These are phyloP conservation scores for Nissolia schottii DNA, from an alignment of 306 rosid species.

Conservation along the genomic window DNA sequence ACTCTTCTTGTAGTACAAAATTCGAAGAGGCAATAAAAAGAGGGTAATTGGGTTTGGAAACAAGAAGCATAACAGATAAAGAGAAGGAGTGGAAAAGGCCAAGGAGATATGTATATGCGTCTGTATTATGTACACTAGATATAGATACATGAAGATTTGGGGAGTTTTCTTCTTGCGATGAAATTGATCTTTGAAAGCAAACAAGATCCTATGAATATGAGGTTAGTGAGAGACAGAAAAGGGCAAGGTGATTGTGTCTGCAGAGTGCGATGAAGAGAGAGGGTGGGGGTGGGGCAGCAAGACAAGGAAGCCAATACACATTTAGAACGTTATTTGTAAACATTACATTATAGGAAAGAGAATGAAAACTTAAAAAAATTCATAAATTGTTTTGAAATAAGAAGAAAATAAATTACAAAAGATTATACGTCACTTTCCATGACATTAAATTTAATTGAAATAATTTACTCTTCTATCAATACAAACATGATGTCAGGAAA, in stretches of 20 bases:
- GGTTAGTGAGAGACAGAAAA: not conserved
- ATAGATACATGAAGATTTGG: slow-evolving; percentile 6
- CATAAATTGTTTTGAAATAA: too few species aligned
- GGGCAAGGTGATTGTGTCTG: not conserved
- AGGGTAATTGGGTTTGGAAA: not conserved
- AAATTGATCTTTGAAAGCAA: slow-evolving; percentile 26
- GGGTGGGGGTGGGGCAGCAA: not conserved
- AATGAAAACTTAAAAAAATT: too few species aligned
- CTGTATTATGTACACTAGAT: not conserved
- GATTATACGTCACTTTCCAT: too few species aligned
- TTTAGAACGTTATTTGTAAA: too few species aligned
- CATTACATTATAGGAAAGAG: too few species aligned
- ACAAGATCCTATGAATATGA: slow-evolving; percentile 40
- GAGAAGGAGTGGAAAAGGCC: slow-evolving; percentile 18
- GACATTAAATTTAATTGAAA: too few species aligned
- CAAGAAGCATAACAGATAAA: not conserved
- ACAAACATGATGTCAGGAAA: not conserved
- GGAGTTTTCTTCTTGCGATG: slow-evolving; percentile 9
- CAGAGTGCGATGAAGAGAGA: not conserved
- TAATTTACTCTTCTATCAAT: too few species aligned
- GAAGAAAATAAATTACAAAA: too few species aligned
- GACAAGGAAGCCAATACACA: not conserved
- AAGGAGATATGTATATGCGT: not conserved
- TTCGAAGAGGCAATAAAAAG: slow-evolving; percentile 1
- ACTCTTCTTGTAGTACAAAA: slow-evolving; percentile 21